Conservation (phyloP, 2,329 filamentous ascomycete species). For the Neonectria sp. region DNA sequence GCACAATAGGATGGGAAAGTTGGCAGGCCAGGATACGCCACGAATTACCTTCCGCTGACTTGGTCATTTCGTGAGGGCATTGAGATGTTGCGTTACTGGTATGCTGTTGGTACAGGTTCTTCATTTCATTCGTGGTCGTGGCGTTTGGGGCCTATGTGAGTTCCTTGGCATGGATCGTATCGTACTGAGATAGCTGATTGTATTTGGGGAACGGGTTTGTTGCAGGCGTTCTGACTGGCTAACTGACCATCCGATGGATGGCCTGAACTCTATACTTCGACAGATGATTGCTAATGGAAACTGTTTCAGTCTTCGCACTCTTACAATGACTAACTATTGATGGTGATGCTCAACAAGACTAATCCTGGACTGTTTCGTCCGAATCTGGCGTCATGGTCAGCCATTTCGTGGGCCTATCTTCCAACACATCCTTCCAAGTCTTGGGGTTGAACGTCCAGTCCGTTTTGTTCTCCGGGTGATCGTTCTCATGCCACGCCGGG, state of each 20-base stretch:
- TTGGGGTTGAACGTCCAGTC: constrained; percentile 22
- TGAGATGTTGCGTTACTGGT: not conserved
- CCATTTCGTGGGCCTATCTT: constrained; percentile 21
- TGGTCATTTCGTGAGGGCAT: not conserved
- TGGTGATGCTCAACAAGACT: not conserved
- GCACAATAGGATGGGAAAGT: constrained; percentile 12
- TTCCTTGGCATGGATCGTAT: not conserved
- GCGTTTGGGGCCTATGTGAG: not conserved
- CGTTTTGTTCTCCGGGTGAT: not conserved
- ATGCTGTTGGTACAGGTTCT: not conserved
- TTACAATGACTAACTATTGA: not conserved
- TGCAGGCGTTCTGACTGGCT: constrained; percentile 6
- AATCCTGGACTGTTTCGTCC: not conserved
- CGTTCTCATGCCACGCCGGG: constrained; percentile 38
- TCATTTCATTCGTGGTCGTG: not conserved
- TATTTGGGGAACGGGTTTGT: not conserved
- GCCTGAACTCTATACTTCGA: not conserved
- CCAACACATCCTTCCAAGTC: constrained; percentile 36
- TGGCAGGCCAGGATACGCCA: not conserved
- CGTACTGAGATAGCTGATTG: not conserved
- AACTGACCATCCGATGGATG: not conserved
- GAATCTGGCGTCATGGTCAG: not conserved
- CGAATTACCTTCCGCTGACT: constrained; percentile 22
- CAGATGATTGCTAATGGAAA: not conserved
- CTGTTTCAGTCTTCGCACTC: not conserved